These are phyloP conservation scores for Rosellinia necatrix DNA, from an alignment of 2,329 filamentous ascomycete species.

Conservation along the genomic window DNA sequence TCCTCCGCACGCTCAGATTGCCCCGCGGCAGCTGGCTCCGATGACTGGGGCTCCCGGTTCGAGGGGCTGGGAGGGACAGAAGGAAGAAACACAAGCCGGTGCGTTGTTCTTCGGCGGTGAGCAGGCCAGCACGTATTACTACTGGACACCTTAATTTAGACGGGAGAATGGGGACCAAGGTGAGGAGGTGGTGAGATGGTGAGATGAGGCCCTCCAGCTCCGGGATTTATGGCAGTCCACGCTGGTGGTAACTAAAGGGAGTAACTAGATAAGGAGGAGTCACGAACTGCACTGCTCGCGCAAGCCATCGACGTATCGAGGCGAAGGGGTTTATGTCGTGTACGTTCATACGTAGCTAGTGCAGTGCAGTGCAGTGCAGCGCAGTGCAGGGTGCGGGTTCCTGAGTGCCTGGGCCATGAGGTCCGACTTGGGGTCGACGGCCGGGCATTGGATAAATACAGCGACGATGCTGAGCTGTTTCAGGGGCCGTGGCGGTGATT, in stretches of 20 bases:
- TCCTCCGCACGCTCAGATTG: slow-evolving; percentile 3
- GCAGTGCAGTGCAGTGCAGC: too few species aligned
- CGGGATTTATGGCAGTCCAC: neutral
- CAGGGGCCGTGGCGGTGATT: slow-evolving; percentile 21
- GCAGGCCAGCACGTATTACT: slow-evolving; percentile 10
- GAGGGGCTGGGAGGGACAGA: slow-evolving; percentile 17
- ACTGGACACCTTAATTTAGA: neutral
- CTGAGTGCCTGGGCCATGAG: too few species aligned
- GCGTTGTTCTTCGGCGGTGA: slow-evolving; percentile 24
- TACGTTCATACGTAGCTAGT: slow-evolving; percentile 20
- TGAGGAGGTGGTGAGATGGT: too few species aligned
- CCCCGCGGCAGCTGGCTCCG: slow-evolving; percentile 14
- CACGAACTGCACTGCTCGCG: neutral
- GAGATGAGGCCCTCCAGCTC: slow-evolving; percentile 1
- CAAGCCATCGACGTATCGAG: slow-evolving; percentile 6
- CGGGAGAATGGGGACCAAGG: slow-evolving; percentile 6
- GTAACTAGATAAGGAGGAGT: neutral
- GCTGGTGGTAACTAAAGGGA: neutral
- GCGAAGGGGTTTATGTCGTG: slow-evolving; percentile 4
- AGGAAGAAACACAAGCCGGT: slow-evolving; percentile 1
- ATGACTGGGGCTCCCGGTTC: slow-evolving; percentile 17
- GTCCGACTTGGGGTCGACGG: too few species aligned
- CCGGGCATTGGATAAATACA: slow-evolving; percentile 13
- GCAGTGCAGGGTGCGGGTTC: slow-evolving; percentile 18
- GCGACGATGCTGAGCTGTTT: slow-evolving; percentile 22